Base-by-base conservation (phyloP, 2,329 filamentous ascomycete species). In the Keithomyces neogunnii region DNA sequence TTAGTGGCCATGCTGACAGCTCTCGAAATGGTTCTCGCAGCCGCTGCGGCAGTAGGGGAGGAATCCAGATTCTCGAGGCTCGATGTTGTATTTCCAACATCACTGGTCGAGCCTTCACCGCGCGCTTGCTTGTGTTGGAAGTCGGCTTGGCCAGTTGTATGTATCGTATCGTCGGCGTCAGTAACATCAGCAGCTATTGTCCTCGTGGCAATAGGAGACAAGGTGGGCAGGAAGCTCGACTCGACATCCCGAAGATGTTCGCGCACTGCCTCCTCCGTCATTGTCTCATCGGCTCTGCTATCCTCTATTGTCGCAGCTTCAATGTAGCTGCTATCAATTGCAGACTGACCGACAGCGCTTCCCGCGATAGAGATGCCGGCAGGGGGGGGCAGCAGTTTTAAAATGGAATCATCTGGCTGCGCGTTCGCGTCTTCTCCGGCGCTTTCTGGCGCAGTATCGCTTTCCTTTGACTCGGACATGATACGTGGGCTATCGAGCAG, bases 191-290 rank as follows among this genome's bases (percentile, higher is more conserved):
- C 56, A 56, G 69, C 69, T 35, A 70, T 66, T 8, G 71, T 66
- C 48, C 73, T 69, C 32, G 69, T 69, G 36, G 72, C 73, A 45
- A 83, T 73, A 10, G 81, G 81, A 6, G 81, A 84, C 5, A 78
- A 63, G 5, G 75, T 73, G 2, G 78, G 76, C 50, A 82, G 63
- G 60, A 85, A 85, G 66, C 82, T 85, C 35, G 82, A 85, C 61
- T 86, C 82, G 55, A 84, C 74, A 59, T 85, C 82, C 58, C 78
- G 73, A 26, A 85, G 64, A 60, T 84, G 80, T 51, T 75, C 73
- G 55, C 74, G 71, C 26, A 82, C 72, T 43, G 73, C 73, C 45
- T 75, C 72, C 56, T 81, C 78, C 43, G 74, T 74, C 42, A 79
- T 62, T 3, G 76, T 77, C 50, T 81, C 75, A 50, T 73, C 68